Conservation (phyloP, 805 yeast species). For the Monosporozyma siamensis region DNA sequence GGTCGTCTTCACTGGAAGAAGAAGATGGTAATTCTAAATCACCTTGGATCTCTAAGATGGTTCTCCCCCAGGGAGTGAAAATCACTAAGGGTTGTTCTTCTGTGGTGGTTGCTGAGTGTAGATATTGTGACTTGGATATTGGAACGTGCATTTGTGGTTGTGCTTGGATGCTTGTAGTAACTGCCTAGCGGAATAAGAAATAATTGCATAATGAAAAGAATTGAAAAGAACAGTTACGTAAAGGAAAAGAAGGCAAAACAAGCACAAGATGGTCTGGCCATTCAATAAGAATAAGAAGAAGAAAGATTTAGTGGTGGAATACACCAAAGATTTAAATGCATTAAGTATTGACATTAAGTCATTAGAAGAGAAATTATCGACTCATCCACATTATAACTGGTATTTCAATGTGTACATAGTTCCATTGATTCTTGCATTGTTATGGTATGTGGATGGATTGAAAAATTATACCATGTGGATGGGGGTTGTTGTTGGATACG, state of each 20-base stretch:
- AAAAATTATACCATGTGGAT: background rate
- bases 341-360: background rate
- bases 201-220: no score
- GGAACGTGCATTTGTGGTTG: background rate
- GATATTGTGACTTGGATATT: background rate
- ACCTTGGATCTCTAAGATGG: constrained; percentile 65
- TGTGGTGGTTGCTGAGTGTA: background rate
- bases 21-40: constrained; percentile 36
- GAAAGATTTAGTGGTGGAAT: background rate
- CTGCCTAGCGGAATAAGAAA: no score
- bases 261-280: background rate
- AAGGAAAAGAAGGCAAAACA: no score
- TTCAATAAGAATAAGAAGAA: background rate
- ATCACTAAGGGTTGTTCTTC: constrained; percentile 11
- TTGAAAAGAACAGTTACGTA: no score
- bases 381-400: background rate
- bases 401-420: background rate
- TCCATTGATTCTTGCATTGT: background rate
- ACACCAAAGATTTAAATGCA: background rate
- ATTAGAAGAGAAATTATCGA: background rate
- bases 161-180: no score
- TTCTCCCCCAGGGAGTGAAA: constrained; percentile 45
- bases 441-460: background rate
- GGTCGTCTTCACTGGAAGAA: constrained; percentile 11
- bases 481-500: background rate